Conservation (phyloP, 768 basidiomycete genomes). For the Pisolithus microcarpus region DNA sequence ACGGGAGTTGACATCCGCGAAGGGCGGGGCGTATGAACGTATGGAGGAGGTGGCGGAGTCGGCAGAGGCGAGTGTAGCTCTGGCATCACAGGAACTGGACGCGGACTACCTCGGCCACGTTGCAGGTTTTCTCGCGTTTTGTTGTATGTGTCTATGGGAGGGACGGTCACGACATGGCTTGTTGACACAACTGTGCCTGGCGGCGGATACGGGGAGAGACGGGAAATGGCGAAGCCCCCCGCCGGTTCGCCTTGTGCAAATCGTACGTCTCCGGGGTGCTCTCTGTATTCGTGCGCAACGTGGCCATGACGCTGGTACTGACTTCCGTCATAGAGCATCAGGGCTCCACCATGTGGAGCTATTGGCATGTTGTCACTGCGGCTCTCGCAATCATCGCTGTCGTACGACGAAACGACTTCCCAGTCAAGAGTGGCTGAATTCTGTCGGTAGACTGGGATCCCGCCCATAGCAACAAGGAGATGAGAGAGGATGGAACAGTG, state of each 20-base stretch:
- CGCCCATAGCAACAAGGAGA: conserved; percentile 7
- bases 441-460: conserved; percentile 22
- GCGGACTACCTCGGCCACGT: background rate
- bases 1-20: background rate
- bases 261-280: conserved; percentile 10
- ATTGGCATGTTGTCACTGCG: conserved; percentile 14
- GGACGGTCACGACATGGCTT: conserved; percentile 11
- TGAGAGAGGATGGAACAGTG: background rate
- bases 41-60: background rate
- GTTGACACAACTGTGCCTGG: conserved; percentile 20
- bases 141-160: conserved; percentile 10
- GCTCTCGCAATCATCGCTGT: conserved; percentile 24
- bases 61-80: background rate
- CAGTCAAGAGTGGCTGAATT: conserved; percentile 19
- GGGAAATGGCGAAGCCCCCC: conserved; percentile 1
- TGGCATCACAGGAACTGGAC: background rate
- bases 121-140: background rate
- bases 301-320: conserved; percentile 7
- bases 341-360: conserved; percentile 6
- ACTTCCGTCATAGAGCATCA: conserved; percentile 2
- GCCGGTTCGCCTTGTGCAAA: conserved; percentile 6
- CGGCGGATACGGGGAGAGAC: conserved; percentile 16
- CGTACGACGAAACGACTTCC: conserved; percentile 24
- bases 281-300: background rate
- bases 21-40: background rate